Evolutionary conservation across 768 basidiomycete species (phyloP), one percentile per base, ranked within the genome.

Genomic region (Cystofilobasidium capitatum): DNA sequence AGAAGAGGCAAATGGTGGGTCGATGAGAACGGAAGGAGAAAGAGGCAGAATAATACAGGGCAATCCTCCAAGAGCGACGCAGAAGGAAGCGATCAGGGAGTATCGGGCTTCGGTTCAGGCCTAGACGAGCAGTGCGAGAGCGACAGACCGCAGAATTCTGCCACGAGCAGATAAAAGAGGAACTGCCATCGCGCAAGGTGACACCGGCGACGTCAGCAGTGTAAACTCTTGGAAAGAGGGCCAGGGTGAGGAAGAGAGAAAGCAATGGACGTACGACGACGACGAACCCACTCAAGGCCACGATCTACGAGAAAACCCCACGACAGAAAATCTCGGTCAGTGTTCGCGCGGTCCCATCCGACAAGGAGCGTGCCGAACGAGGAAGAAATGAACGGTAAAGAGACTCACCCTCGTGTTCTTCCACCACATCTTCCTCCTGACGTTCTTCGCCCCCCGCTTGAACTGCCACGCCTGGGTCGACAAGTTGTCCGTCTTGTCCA

Each of bases 401-500:
- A 12, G 35, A 51, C 47, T 4, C 2, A 49, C 62, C n/a, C 54
- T 72, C 10, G 70, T 72, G 71, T 80, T 80, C 65, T 75, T 75
- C 76, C 77, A 79, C 79, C 79, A 80, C 73, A 78, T 77, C 62
- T 78, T 75, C 45, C 88, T 81, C 45, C 90, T 79, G 26, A 87
- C 86, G n/a, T 81, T 85, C 49, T 90, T 81, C 20, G 92, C 92
- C 8, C 92, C 92, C 60, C 92, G 80, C 55, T 91, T 80, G 79
- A 99, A 99, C 9, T 90, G 91, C 3, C 89, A 89, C 5, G 94
- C 91, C 77, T 98, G 92, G 13, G 86, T 87, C 9, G 89, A 88
- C 86, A 99, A 89, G 64, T 82, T 88, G 75, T 97, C 93, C 35
- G 96, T 99, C 82, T 96, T 96, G 80, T 97, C 91, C 36, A 98